A percentile compares a stretch with the other conserved stretches of the same genome.
Evolutionary conservation across 225 moss, liverwort and hornwort species (phyloP).

Genomic region (Marchantia paleacea): DNA sequence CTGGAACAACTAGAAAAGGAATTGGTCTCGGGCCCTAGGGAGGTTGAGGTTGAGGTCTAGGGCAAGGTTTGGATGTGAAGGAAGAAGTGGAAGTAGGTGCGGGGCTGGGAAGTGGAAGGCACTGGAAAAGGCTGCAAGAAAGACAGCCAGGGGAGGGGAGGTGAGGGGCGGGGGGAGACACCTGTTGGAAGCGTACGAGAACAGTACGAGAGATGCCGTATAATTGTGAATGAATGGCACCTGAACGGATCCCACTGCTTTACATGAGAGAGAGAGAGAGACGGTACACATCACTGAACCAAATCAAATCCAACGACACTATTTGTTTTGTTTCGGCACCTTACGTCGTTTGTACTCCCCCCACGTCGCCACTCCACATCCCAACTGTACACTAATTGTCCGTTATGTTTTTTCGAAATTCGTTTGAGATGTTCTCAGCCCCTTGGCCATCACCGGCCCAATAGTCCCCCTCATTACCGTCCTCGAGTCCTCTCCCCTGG

Average conservation of each 20-base stretch:
- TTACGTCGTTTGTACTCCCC: neutral
- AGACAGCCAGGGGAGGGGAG: neutral
- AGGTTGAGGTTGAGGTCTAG: too few relatives aligned
- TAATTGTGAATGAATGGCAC: neutral
- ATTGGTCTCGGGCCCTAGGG: too few relatives aligned
- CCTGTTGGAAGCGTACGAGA: neutral
- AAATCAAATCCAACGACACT: neutral
- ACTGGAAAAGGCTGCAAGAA: too few relatives aligned
- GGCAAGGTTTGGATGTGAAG: neutral
- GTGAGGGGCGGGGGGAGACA: too few relatives aligned
- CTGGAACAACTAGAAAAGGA: too few relatives aligned
- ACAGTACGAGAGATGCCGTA: neutral
- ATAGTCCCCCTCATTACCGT: too few relatives aligned
- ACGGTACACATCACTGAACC: neutral
- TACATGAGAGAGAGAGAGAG: neutral
- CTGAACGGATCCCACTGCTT: neutral
- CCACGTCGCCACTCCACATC: neutral
- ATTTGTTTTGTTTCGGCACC: neutral
- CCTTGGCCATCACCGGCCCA: neutral
- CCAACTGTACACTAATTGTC: neutral
- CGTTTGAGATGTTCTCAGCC: neutral
- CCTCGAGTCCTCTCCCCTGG: too few relatives aligned
- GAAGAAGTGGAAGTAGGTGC: neutral
- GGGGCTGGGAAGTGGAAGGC: too few relatives aligned
- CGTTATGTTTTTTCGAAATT: neutral